These are phyloP conservation scores for Xylariaceae sp. DNA, from an alignment of 2,329 filamentous ascomycete species.

Conservation along the genomic window DNA sequence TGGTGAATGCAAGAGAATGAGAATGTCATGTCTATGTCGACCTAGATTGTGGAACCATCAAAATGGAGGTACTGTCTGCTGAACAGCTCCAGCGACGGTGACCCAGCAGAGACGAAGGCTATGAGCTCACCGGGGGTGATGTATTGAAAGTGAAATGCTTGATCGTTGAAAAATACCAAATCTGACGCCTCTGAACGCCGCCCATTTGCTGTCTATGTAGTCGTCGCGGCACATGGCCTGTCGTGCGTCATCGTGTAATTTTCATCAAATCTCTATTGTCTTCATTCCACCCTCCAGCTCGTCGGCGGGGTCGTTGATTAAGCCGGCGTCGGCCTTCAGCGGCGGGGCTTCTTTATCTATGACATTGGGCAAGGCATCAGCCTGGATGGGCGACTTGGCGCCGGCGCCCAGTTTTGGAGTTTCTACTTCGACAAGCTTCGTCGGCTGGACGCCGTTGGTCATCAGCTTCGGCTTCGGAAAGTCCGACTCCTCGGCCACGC, in stretches of 20 bases:
- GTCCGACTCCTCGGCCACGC: conserved; percentile 67
- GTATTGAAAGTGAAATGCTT: conserved; percentile 16
- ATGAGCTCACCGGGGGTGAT: conserved; percentile 12
- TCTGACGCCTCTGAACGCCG: conserved; percentile 27
- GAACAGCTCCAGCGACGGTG: conserved; percentile 1
- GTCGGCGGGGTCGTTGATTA: conserved; percentile 42
- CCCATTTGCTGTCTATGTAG: conserved; percentile 27
- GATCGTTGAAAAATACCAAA: background rate
- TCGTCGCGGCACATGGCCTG: conserved; percentile 26
- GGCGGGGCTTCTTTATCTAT: conserved; percentile 37
- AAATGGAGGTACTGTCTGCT: conserved; percentile 9
- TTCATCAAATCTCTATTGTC: conserved; percentile 57
- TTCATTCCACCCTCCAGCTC: conserved; percentile 54
- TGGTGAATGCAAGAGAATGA: conserved; percentile 3
- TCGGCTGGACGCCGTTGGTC: conserved; percentile 40
- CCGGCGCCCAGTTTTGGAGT: conserved; percentile 49
- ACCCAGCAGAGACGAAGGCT: conserved; percentile 8
- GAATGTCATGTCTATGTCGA: conserved; percentile 10
- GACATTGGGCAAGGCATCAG: conserved; percentile 23
- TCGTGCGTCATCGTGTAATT: conserved; percentile 27
- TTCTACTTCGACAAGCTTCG: conserved; percentile 56
- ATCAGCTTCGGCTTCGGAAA: conserved; percentile 19
- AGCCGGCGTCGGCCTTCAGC: conserved; percentile 26
- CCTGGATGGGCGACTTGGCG: conserved; percentile 33
- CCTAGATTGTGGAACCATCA: conserved; percentile 11